Base-by-base conservation (phyloP, 768 basidiomycete genomes). In the Dentipellis sp. region DNA sequence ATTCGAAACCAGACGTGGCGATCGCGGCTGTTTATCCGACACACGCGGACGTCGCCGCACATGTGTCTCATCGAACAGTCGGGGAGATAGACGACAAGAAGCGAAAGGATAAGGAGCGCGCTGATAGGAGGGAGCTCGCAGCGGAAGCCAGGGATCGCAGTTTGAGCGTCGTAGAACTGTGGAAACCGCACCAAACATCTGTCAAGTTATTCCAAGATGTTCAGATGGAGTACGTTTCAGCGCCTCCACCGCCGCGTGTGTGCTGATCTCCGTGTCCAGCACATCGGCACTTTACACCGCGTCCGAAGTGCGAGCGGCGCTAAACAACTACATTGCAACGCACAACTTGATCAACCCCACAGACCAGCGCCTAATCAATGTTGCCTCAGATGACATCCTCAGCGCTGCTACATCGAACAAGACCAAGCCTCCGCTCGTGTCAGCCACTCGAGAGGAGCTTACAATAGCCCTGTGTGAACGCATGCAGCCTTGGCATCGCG, bases 401-500 rank as follows among this genome's bases (percentile, higher is more conserved):
- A 58, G 65, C 0, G 51, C 56, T 1, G 69, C 74, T 36, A 63
- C 68, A 17, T 17, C 59, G 62, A 47, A 69, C 52, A 56, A 64
- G 35, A 59, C 58, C 10, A 50, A 63, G 2, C 17, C 42, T 0
- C 53, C 40, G 19, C 65, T 38, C 7, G 78, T 85, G 53, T 86
- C 84, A 61, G 67, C 86, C 69, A 84, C 80, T 60, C 77, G 87
- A 29, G 86, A 88, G 5, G 85, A 89, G 34, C 62, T 86, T 10
- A 66, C 75, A 5, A 76, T 74, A 58, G 74, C 72, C 22, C 65
- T 93, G 16, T 59, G 78, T 14, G 72, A 77, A 3, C 78, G 77
- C 56, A 92, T 93, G 91, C 89, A 92, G 65, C 66, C 66, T 22
- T 93, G 88, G 88, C 77, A 91, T 60, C 81, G 84, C 65, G 69